Base-by-base conservation (phyloP, 2,329 filamentous ascomycete species). In the Colletotrichum sp. region DNA sequence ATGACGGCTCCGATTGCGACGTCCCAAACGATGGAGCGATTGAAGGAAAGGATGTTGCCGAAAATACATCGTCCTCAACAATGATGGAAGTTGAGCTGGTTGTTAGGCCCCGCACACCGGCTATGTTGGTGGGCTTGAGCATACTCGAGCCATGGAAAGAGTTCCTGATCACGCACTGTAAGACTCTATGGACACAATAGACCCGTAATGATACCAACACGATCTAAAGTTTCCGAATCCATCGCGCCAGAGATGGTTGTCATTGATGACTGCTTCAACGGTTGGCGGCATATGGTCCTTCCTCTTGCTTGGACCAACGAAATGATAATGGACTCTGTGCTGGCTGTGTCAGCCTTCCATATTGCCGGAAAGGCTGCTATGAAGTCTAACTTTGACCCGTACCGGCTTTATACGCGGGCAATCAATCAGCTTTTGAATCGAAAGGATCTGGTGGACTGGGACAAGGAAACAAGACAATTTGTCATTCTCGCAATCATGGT, bases 321-420 rank as follows among this genome's bases (percentile, higher is more conserved):
- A 2, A 73, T 78, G 9, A 67, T 81, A 55, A 77, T 79, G 76
- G 77, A 74, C n/a, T 73, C 79, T 5, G 78, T 81, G 0, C 71
- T 79, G 8, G 77, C 79, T 6, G 78, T 77, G 5, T 77, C 79
- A 1, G 78, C 79, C 2, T 80, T 78, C 8, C 79, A 80, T 11
- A 24, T 80, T 36, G 38, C 34, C 2, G 68, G 51, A 12, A 65
- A 16, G 8, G n/a, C n/a, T 7, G 34, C 21, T 5, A 8, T 18
- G 1, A 36, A 36, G 16, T n/a, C 62, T 8, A 5, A 16, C 0
- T 34, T 59, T 3, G 51, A 66, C 16, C 54, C 68, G 3, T 29
- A 38, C 12, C 34, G 29, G 8, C 68, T 70, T 6, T 70, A 70
- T 6, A 29, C 68, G 5, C 54, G 34, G 5, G 62, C 68, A 6